phyloP scores from a whole-genome alignment of 306 rosid species.

The Ceratonia siliqua region DNA sequence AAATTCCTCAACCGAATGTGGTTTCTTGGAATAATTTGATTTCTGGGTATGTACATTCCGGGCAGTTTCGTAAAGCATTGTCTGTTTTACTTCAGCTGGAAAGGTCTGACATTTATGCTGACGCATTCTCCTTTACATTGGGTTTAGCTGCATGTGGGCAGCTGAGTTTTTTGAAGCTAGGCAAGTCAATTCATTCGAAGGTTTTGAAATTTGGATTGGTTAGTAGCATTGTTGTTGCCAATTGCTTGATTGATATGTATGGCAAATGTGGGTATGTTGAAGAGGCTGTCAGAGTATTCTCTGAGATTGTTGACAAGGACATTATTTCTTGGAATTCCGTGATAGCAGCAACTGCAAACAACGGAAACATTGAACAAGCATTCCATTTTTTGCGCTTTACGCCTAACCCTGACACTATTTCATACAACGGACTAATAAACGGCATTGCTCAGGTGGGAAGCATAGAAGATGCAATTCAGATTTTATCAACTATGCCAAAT shows the following conservation, averaged over 20 bases:
- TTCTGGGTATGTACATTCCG: constrained; percentile 57
- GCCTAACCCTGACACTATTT: constrained; percentile 60
- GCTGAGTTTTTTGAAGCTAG: constrained; percentile 44
- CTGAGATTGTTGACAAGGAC: constrained; percentile 45
- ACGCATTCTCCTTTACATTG: constrained; percentile 55
- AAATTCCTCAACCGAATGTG: constrained; percentile 51
- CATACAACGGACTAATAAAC: constrained; percentile 65
- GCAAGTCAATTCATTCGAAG: constrained; percentile 62
- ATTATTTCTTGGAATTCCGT: constrained; percentile 71
- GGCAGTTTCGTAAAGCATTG: constrained; percentile 52
- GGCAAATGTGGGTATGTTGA: constrained; percentile 65
- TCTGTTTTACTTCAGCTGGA: constrained; percentile 38
- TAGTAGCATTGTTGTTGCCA: constrained; percentile 46
- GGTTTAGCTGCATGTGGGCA: constrained; percentile 63
- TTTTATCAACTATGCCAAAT: constrained; percentile 53
- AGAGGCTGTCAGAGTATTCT: constrained; percentile 42
- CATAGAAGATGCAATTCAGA: constrained; percentile 53
- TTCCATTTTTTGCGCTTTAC: constrained; percentile 45
- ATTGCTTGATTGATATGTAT: constrained; percentile 79
- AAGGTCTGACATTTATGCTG: constrained; percentile 47
- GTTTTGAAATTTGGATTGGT: constrained; percentile 50
- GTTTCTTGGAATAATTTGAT: constrained; percentile 74
- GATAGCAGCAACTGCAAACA: constrained; percentile 61
- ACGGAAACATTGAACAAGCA: constrained; percentile 53
- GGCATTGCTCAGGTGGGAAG: constrained; percentile 63